Evolutionary conservation across 805 yeast genomes (phyloP).

Genomic region (Lachancea quebecensis): DNA sequence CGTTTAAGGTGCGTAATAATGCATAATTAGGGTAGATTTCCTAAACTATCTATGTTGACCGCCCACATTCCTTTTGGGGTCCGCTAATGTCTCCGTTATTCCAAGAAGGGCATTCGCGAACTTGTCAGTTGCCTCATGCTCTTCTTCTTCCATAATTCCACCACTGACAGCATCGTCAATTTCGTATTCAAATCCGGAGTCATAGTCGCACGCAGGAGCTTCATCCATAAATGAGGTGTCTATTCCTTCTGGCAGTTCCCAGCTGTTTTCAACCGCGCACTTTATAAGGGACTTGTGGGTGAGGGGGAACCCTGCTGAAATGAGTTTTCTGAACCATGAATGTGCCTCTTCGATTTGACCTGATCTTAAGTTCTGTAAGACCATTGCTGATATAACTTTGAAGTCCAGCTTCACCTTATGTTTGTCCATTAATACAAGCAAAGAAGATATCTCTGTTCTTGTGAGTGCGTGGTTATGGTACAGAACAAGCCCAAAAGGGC

Average conservation of each 20-base stretch:
- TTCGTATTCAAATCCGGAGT: constrained; percentile 3
- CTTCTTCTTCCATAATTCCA: constrained; percentile 6
- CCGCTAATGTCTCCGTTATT: constrained; percentile 1
- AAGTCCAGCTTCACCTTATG: constrained; percentile 19
- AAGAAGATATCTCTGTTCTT: constrained; percentile 12
- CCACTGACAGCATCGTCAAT: constrained; percentile 1
- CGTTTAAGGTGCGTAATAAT: too few species aligned
- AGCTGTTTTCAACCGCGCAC: constrained; percentile 13
- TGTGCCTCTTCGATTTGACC: constrained; percentile 19
- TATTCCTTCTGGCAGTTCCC: constrained; percentile 23
- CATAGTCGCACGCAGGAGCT: background rate
- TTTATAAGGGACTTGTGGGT: constrained; percentile 17
- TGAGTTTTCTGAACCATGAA: constrained; percentile 24
- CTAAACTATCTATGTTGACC: too few species aligned
- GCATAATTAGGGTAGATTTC: too few species aligned
- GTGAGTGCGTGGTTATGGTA: constrained; percentile 17
- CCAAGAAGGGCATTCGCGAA: constrained; percentile 8
- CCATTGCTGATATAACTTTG: constrained; percentile 23
- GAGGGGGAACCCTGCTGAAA: constrained; percentile 19
- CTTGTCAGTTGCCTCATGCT: too few species aligned
- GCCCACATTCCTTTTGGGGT: too few species aligned
- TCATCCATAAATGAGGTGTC: constrained; percentile 13
- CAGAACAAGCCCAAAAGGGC: constrained; percentile 23
- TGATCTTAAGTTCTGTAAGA: constrained; percentile 14
- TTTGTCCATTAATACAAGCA: constrained; percentile 22